phyloP scores from a whole-genome alignment of 306 rosid genomes.

The Vigna radiata region DNA sequence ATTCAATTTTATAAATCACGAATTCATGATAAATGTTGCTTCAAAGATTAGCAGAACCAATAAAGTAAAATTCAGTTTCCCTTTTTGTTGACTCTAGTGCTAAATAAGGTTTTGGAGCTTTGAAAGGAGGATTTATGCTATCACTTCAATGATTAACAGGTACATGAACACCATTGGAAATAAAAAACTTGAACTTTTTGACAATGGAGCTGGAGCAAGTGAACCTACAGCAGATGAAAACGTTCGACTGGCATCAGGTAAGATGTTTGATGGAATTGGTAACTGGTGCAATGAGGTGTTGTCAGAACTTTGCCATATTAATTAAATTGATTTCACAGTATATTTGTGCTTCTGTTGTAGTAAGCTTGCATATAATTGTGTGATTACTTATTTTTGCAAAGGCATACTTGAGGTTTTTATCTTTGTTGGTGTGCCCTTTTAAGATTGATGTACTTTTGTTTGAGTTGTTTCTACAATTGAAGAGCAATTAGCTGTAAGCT shows the following conservation, averaged over 20 bases:
- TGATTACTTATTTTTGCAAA: constrained; percentile 24
- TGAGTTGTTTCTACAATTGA: too few species aligned
- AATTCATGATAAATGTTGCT: constrained; percentile 6
- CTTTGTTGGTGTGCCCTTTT: constrained; percentile 23
- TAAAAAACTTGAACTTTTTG: constrained; percentile 93
- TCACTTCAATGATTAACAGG: constrained; percentile 63
- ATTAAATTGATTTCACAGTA: constrained; percentile 23
- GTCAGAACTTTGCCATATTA: constrained; percentile 13
- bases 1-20: constrained; percentile 9
- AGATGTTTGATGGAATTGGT: constrained; percentile 44
- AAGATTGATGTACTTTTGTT: too few species aligned
- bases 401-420: constrained; percentile 31
- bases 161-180: constrained; percentile 87
- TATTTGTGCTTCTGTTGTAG: constrained; percentile 22
- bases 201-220: constrained; percentile 85
- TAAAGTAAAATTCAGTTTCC: constrained; percentile 28
- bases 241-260: constrained; percentile 88
- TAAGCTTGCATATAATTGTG: constrained; percentile 23
- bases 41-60: constrained; percentile 31
- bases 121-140: constrained; percentile 34
- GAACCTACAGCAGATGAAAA: constrained; percentile 88
- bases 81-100: constrained; percentile 10
- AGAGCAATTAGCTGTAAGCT: too few species aligned
- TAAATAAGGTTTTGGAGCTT: constrained; percentile 13
- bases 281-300: constrained; percentile 13